phyloP scores from a whole-genome alignment of 192 early-diverging fungal species.

The Rhizoclosmatium sp. region DNA sequence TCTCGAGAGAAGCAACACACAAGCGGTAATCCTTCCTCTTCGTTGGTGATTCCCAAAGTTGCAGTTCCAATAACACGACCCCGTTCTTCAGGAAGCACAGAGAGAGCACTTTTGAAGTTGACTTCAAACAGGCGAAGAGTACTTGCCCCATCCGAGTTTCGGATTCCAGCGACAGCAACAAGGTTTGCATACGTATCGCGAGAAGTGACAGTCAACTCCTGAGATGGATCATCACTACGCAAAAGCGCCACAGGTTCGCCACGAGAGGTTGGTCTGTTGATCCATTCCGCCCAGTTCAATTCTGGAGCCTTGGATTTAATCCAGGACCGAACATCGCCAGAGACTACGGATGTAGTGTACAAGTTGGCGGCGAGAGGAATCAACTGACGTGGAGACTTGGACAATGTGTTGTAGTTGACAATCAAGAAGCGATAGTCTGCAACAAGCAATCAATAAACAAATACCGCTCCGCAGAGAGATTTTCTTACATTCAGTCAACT shows the following conservation, averaged over 20 bases:
- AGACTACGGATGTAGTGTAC: conserved; percentile 34
- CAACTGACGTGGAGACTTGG: conserved; percentile 27
- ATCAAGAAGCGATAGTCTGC: conserved; percentile 43
- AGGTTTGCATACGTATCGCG: conserved; percentile 39
- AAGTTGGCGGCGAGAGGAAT: conserved; percentile 40
- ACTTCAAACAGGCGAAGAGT: conserved; percentile 13
- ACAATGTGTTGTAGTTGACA: conserved; percentile 23
- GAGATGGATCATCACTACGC: neutral
- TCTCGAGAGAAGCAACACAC: conserved; percentile 34
- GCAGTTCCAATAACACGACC: neutral
- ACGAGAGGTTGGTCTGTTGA: conserved; percentile 36
- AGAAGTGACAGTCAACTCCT: conserved; percentile 31
- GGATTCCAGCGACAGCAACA: conserved; percentile 34
- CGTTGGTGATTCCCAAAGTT: conserved; percentile 4
- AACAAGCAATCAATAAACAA: neutral
- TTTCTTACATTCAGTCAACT: conserved; percentile 29
- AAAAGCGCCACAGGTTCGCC: conserved; percentile 40
- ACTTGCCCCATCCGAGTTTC: conserved; percentile 11
- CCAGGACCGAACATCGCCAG: conserved; percentile 38
- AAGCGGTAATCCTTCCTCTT: conserved; percentile 32
- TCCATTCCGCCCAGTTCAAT: conserved; percentile 42
- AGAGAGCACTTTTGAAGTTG: neutral
- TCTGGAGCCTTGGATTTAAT: conserved; percentile 32
- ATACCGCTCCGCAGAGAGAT: neutral
- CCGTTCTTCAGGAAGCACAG: conserved; percentile 23